Conservation (phyloP, 805 yeast genomes). For the Candida nanaspora region DNA sequence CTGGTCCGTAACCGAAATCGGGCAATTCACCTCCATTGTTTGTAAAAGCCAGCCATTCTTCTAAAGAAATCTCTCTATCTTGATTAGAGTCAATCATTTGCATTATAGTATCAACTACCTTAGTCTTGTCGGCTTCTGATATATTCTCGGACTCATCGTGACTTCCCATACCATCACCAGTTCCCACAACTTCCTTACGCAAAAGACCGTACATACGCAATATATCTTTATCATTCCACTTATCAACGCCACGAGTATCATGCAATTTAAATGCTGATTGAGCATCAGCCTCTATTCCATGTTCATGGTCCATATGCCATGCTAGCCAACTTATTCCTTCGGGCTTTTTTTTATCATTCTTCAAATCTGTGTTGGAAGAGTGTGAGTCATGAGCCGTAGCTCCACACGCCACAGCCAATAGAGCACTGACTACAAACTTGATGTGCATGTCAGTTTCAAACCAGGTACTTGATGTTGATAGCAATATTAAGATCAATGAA, state of each 20-base stretch:
- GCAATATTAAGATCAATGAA: no score
- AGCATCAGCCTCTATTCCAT: slow-evolving; percentile 67
- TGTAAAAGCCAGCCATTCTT: slow-evolving; percentile 64
- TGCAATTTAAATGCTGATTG: slow-evolving; percentile 74
- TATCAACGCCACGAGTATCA: slow-evolving; percentile 57
- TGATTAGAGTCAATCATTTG: slow-evolving; percentile 54
- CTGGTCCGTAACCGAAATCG: slow-evolving; percentile 88
- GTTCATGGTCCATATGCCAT: slow-evolving; percentile 91
- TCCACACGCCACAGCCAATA: no score
- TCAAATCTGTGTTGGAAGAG: neutral
- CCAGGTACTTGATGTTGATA: no score
- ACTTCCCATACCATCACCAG: slow-evolving; percentile 83
- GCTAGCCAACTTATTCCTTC: slow-evolving; percentile 49
- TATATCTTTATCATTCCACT: slow-evolving; percentile 54
- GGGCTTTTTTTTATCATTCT: neutral
- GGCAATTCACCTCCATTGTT: slow-evolving; percentile 68
- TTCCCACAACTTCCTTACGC: slow-evolving; percentile 70
- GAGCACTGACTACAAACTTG: no score
- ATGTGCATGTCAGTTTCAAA: no score
- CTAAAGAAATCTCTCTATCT: slow-evolving; percentile 56
- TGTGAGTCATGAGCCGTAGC: neutral
- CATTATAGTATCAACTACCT: slow-evolving; percentile 51
- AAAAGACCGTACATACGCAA: slow-evolving; percentile 74
- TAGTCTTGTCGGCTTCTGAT: slow-evolving; percentile 44
- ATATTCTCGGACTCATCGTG: slow-evolving; percentile 61